Percentiles rank a stretch among this genome's conserved stretches.
Conservation (phyloP, 139 green algal species). For the Diplosphaera chodatii region DNA sequence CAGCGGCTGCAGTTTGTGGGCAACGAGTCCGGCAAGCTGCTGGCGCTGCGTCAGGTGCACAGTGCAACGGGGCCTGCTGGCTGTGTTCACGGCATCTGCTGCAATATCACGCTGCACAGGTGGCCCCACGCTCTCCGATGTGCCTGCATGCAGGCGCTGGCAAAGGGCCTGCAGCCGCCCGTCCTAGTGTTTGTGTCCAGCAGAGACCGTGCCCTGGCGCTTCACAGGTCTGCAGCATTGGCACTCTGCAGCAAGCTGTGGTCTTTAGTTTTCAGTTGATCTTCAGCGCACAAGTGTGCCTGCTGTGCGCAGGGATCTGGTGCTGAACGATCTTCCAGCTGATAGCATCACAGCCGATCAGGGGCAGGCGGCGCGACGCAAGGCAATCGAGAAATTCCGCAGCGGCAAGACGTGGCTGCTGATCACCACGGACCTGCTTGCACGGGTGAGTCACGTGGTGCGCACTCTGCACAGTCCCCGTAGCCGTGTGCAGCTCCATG, state of each 20-base stretch:
- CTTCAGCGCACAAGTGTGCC: too few species aligned
- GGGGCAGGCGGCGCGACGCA: constrained; percentile 41
- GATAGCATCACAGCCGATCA: constrained; percentile 80
- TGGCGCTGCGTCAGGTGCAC: constrained; percentile 80
- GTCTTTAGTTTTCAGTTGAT: too few species aligned
- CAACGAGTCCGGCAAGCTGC: constrained; percentile 81
- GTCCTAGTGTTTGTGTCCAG: constrained; percentile 88
- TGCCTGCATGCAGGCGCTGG: constrained; percentile 52
- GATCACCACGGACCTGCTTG: constrained; percentile 92
- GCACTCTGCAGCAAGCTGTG: too few species aligned
- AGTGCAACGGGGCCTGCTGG: too few species aligned
- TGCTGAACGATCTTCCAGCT: constrained; percentile 75
- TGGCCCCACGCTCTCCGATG: too few species aligned
- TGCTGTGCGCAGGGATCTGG: constrained; percentile 42
- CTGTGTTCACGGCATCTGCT: too few species aligned
- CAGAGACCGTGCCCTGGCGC: constrained; percentile 77
- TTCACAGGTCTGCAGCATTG: constrained; percentile 63
- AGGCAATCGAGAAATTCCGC: constrained; percentile 73
- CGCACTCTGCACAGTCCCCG: too few species aligned
- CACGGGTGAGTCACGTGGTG: too few species aligned
- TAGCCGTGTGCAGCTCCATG: too few species aligned
- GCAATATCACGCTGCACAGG: too few species aligned
- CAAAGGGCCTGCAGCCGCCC: constrained; percentile 65
- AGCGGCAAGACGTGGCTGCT: constrained; percentile 79
- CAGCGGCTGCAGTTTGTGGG: constrained; percentile 92